These are phyloP conservation scores for Mycena venus DNA, from an alignment of 768 basidiomycete species.

Conservation along the genomic window DNA sequence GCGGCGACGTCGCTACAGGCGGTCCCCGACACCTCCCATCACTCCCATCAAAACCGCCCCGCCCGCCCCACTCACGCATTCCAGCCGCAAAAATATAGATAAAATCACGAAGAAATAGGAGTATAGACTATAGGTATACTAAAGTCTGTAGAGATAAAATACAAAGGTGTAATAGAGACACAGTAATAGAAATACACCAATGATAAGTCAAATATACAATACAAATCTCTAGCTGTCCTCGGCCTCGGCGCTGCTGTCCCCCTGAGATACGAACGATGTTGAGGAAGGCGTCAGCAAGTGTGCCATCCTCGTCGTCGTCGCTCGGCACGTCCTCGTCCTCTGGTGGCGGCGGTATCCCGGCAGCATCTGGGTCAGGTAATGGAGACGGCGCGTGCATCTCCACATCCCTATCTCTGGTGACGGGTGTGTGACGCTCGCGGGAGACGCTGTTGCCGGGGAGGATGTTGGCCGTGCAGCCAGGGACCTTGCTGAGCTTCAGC, in stretches of 20 bases:
- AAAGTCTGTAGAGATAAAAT: neutral
- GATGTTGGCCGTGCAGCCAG: neutral
- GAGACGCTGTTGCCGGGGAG: neutral
- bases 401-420: neutral
- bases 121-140: neutral
- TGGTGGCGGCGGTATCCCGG: neutral
- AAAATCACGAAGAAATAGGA: neutral
- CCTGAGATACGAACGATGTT: neutral
- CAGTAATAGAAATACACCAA: neutral
- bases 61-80: neutral
- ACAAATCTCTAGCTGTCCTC: neutral
- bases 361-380: no score
- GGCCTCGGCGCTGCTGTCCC: neutral
- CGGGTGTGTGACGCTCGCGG: neutral
- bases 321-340: neutral
- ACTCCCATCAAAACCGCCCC: neutral
- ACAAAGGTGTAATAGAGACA: no score
- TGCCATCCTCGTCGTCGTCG: neutral
- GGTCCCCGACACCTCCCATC: neutral
- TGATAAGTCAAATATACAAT: neutral
- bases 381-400: neutral
- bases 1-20: no score
- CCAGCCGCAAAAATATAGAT: neutral
- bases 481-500: neutral
- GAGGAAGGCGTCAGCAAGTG: neutral